Evolutionary conservation across 257 asterid genomes (phyloP), one percentile per base, ranked within the genome.

Genomic region (Nyctanthes arbortristis): DNA sequence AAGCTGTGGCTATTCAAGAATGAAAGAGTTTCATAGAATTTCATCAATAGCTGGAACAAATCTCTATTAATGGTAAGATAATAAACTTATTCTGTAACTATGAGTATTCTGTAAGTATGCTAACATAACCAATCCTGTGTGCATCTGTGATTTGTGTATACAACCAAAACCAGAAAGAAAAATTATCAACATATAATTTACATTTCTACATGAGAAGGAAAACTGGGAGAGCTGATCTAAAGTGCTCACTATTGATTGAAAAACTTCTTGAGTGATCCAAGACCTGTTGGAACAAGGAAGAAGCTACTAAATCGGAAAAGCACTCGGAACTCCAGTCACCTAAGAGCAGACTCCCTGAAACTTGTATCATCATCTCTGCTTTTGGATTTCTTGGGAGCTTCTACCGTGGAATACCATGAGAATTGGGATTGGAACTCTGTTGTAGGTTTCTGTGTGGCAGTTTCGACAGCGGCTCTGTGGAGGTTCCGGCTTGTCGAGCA

Each of bases 281-380:
- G 52, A 12, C 64, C 27, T 32, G 40, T 34, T 35, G 30, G 10
- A 52, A 45, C 16, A 39, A 60, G 10, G 33, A 36, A 70, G 71
- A 54, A 49, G 18, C 65, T 39, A 9, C 22, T 76, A 81, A 82
- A 39, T 87, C 84, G 73, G 90, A 4, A 87, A 80, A 56, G 93
- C 90, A 61, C 84, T 87, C 7, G 93, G 90, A 29, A 89, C 93
- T 33, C 77, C 93, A 0, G 93, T 89, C 27, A 81, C 81, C 4
- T 31, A 16, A 78, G 80, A 31, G 43, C 43, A 8, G 89, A 83
- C 2, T 61, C 85, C 56, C 69, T 13, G 30, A 57, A 84, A 18
- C 14, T 66, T 5, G 61, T 22, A 10, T 61, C 60, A 5, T 54
- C 32, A 27, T 52, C 66, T 20, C 49, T 73, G 13, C 70, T 69